These are phyloP conservation scores for Penicillium rolfsii DNA, from an alignment of 2,329 filamentous ascomycete species.

Conservation along the genomic window DNA sequence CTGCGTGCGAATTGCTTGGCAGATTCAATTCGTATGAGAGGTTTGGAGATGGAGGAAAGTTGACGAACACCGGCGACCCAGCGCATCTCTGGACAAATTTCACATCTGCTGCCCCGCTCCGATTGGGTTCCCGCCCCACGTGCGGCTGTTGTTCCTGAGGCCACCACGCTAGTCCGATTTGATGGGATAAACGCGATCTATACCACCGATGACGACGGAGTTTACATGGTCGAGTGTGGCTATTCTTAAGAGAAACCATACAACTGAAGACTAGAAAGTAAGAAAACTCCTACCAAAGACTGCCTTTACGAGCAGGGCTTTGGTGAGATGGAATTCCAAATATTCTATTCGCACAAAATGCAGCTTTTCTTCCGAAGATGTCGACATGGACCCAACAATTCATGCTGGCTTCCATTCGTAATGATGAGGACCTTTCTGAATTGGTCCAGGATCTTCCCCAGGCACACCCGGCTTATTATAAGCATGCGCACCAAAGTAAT, in stretches of 20 bases:
- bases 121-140: slow-evolving; percentile 35
- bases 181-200: slow-evolving; percentile 7
- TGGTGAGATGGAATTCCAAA: not conserved
- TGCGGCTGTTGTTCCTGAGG: slow-evolving; percentile 15
- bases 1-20: slow-evolving; percentile 38
- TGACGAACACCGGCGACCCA: slow-evolving; percentile 23
- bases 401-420: slow-evolving; percentile 63
- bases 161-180: not conserved
- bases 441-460: slow-evolving; percentile 56
- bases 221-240: not conserved
- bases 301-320: not conserved
- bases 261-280: not conserved
- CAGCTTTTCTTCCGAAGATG: not conserved
- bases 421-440: slow-evolving; percentile 62
- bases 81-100: slow-evolving; percentile 30
- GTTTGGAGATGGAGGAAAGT: slow-evolving; percentile 31
- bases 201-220: not conserved
- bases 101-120: slow-evolving; percentile 19
- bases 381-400: not conserved
- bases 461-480: slow-evolving; percentile 59
- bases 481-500: slow-evolving; percentile 71
- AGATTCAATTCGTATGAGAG: slow-evolving; percentile 38
- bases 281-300: not conserved
- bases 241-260: not conserved
- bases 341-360: slow-evolving; percentile 3